phyloP scores from a whole-genome alignment of 148 eudicot genomes.

The Rhododendron ovatum region DNA sequence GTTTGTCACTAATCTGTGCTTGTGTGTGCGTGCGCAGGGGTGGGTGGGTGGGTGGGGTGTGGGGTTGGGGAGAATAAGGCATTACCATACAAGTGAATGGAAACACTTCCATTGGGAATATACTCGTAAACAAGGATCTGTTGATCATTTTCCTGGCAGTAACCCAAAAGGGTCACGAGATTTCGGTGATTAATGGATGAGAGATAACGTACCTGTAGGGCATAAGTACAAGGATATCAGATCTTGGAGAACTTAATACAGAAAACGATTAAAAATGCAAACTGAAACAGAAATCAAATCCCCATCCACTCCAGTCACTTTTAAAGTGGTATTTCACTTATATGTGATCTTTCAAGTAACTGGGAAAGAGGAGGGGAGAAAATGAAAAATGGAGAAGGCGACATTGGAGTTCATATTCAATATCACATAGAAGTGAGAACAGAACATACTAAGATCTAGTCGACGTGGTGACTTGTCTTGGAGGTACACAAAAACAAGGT shows the following conservation, averaged over 20 bases:
- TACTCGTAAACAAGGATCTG: constrained; percentile 95
- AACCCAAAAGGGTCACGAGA: constrained; percentile 88
- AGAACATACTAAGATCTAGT: neutral
- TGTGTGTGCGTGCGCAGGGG: neutral
- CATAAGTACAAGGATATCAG: constrained; percentile 7
- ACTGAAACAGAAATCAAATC: neutral
- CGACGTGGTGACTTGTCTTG: neutral
- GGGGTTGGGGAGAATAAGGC: neutral
- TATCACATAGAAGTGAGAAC: neutral
- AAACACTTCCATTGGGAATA: constrained; percentile 94
- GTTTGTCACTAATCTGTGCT: neutral
- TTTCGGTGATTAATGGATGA: constrained; percentile 93
- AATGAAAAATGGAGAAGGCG: neutral
- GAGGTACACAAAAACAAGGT: neutral
- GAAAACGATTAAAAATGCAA: neutral
- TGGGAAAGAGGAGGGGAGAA: neutral
- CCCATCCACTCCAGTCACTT: neutral
- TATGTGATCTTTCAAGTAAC: neutral
- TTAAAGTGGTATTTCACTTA: neutral
- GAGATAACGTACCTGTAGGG: constrained; percentile 71
- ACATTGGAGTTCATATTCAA: neutral
- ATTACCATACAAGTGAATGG: constrained; percentile 89
- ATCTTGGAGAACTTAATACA: neutral
- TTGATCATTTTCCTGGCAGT: constrained; percentile 77
- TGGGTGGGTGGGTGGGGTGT: neutral